Evolutionary conservation across 305 asterid species (phyloP).

Genomic region (Caryopteris hybrid): DNA sequence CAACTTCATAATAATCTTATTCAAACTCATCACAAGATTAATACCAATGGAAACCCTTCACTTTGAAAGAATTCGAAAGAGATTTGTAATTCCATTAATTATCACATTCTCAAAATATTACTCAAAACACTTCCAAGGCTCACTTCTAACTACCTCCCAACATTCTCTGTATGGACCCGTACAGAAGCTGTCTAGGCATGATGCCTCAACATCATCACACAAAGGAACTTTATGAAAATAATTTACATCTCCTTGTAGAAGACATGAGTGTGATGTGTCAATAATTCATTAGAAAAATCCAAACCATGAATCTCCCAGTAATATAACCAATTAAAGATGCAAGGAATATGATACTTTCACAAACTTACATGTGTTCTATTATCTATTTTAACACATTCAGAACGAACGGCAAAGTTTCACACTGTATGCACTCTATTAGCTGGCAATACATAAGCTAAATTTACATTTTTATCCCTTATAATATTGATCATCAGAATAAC

Average conservation of each 20-base stretch:
- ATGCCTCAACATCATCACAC: neutral
- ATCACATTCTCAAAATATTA: too few relatives aligned
- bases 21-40: neutral
- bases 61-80: too few relatives aligned
- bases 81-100: too few relatives aligned
- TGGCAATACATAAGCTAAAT: neutral
- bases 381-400: neutral
- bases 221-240: neutral
- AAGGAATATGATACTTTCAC: constrained; percentile 4
- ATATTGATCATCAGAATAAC: neutral
- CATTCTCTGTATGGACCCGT: neutral
- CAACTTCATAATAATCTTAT: neutral
- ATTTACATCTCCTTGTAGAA: neutral
- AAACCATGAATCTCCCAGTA: neutral
- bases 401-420: neutral
- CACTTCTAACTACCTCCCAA: neutral
- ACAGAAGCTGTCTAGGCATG: neutral
- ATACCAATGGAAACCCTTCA: too few relatives aligned
- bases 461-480: neutral
- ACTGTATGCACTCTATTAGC: neutral
- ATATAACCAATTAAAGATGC: neutral
- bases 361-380: neutral
- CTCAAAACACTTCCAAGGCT: too few relatives aligned
- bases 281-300: constrained; percentile 1
- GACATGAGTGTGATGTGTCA: neutral